Conservation (phyloP, 2,329 filamentous ascomycete species). For the Ramichloridium luteum region DNA sequence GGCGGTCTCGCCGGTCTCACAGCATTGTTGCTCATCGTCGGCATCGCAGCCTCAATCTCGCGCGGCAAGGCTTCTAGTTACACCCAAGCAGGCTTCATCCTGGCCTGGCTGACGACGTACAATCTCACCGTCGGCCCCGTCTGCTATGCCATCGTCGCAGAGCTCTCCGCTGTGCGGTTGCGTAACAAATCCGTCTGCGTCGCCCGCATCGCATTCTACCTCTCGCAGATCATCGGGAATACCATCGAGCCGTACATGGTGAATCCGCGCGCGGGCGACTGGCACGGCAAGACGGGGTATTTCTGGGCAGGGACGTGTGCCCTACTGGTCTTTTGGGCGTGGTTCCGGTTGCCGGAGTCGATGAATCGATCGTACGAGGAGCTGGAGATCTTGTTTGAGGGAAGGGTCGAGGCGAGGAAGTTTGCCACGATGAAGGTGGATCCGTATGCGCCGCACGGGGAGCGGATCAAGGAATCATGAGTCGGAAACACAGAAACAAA, state of each 20-base stretch:
- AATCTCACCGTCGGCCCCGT: constrained; percentile 22
- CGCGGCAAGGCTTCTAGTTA: constrained; percentile 11
- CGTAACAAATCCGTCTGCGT: constrained; percentile 21
- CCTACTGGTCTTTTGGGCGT: constrained; percentile 29
- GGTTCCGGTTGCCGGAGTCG: constrained; percentile 32
- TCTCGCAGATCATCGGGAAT: constrained; percentile 15
- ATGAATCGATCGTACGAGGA: constrained; percentile 32
- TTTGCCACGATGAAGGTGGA: constrained; percentile 19
- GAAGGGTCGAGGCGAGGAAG: constrained; percentile 27
- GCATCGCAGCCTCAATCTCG: too few relatives aligned
- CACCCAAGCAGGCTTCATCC: too few relatives aligned
- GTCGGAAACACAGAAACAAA: too few relatives aligned
- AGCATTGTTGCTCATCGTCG: constrained; percentile 14
- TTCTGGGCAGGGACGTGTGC: constrained; percentile 30
- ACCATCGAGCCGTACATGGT: constrained; percentile 13
- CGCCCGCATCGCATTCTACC: constrained; percentile 19
- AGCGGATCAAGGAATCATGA: constrained; percentile 7
- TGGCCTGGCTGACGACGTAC: too few relatives aligned
- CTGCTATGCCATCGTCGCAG: constrained; percentile 20
- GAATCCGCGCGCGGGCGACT: constrained; percentile 11
- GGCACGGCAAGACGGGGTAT: constrained; percentile 19
- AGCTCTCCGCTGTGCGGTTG: constrained; percentile 20
- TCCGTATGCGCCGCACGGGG: constrained; percentile 6
- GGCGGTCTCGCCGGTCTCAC: constrained; percentile 15
- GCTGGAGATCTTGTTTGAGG: constrained; percentile 34